Evolutionary conservation across 108 stramenopile species (phyloP), one percentile per base, ranked within the genome.

Genomic region (Cyclotella kingstonii): DNA sequence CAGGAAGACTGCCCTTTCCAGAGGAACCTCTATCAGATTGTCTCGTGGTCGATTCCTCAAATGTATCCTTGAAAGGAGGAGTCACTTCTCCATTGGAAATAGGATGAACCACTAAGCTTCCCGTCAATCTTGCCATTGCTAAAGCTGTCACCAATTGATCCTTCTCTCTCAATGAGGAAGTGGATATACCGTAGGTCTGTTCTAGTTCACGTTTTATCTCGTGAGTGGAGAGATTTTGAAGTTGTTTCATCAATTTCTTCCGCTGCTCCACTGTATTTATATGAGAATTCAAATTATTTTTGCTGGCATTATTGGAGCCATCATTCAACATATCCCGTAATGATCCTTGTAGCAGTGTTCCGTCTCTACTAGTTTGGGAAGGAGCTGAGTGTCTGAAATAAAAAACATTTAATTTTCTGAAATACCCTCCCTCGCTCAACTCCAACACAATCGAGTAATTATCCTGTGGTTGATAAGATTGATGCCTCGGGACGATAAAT

Each of bases 201-300:
- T 70, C 68, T 39, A 70, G 30, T 33, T 70, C 68, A 5, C 68
- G 40, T 39, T 60, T 53, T n/a, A 70, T 70, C 34, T 70, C 68
- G 45, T 54, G 68, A 9, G 59, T 59, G 10, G 68, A 70, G 28
- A 60, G 33, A 12, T 8, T 59, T 34, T 48, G 33, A n/a, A 70
- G 68, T 31, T 70, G 51, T 33, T 59, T 38, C 31, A 52, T 45
- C 28, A 70, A 36, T 48, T 64, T 57, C 26, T 54, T 38, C 10
- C 62, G 55, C 26, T 58, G 44, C 14, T 65, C 49, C 4, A 47
- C 51, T n/a, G 49, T 38, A 39, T 56, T 42, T 28, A 54, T 33
- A 19, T 62, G 59, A 54, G 48, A 46, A 39, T 67, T 51, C 29
- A 45, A 33, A 18, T 49, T 47, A 30, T 17, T 55, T 36, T 47